A percentile compares a stretch with the other conserved stretches of the same genome.
Evolutionary conservation across 2,329 filamentous ascomycete genomes (phyloP).

Genomic region (Zymoseptoria crescenta): DNA sequence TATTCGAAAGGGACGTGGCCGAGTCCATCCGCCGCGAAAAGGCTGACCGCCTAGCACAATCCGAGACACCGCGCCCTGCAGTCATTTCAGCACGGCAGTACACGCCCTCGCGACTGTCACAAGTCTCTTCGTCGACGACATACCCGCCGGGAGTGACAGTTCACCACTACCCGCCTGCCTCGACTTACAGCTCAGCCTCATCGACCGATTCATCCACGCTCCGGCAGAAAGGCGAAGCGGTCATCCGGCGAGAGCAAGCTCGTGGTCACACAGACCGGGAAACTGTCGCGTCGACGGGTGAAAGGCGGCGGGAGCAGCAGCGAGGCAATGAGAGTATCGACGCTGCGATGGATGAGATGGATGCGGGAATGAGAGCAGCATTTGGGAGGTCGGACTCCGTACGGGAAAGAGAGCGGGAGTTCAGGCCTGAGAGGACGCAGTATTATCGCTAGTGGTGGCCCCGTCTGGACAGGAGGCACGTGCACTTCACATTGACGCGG

Average conservation of each 20-base stretch:
- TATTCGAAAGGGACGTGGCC: conserved; percentile 3
- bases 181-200: neutral
- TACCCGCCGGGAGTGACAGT: neutral
- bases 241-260: neutral
- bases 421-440: neutral
- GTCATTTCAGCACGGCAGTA: neutral
- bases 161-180: neutral
- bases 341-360: neutral
- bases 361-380: neutral
- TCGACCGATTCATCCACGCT: neutral
- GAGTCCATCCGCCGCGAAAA: neutral
- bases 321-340: neutral
- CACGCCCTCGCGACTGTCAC: neutral
- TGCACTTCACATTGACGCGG: neutral
- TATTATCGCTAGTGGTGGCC: neutral
- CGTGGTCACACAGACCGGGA: neutral
- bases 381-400: neutral
- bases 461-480: too few species aligned
- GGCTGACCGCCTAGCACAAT: neutral
- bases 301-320: neutral
- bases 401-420: neutral
- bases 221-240: neutral
- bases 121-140: neutral
- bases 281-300: neutral
- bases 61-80: too few species aligned